phyloP scores from a whole-genome alignment of 495 filamentous ascomycete genomes.

The Cenococcum geophilum region DNA sequence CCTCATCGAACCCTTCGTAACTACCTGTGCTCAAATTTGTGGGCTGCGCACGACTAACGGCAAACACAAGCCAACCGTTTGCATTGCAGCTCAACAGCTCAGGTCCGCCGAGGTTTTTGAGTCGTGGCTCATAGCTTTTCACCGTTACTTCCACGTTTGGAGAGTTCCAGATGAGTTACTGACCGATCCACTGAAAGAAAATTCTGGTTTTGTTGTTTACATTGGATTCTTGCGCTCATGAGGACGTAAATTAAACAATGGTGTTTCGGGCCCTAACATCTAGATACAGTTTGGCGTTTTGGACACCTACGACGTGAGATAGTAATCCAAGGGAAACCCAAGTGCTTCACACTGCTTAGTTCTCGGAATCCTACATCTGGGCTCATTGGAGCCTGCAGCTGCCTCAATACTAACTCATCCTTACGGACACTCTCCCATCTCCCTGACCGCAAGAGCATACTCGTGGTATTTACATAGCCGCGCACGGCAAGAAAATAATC shows the following conservation, averaged over 20 bases:
- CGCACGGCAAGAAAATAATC: constrained; percentile 27
- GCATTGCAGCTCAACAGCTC: constrained; percentile 79
- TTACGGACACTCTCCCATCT: constrained; percentile 12
- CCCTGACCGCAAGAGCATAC: constrained; percentile 4
- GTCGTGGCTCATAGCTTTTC: constrained; percentile 65
- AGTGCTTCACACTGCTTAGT: constrained; percentile 22
- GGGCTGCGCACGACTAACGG: constrained; percentile 42
- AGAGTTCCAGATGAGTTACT: constrained; percentile 61
- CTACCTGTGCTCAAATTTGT: constrained; percentile 76
- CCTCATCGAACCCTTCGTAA: constrained; percentile 74
- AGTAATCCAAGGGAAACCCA: constrained; percentile 19
- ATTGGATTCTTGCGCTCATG: constrained; percentile 49
- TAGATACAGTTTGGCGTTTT: background rate
- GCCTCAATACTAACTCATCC: constrained; percentile 5
- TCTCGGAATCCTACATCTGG: constrained; percentile 14
- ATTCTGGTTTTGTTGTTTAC: constrained; percentile 62
- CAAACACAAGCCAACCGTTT: constrained; percentile 48
- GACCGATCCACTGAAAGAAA: constrained; percentile 49
- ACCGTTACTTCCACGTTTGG: constrained; percentile 63
- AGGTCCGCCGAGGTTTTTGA: constrained; percentile 80
- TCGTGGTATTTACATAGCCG: constrained; percentile 30
- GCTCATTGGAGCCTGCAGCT: too few relatives aligned
- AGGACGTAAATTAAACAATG: background rate
- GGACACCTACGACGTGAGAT: background rate
- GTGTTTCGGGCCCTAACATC: background rate